phyloP scores from a whole-genome alignment of 2,329 filamentous ascomycete species.

The Alternaria solani region DNA sequence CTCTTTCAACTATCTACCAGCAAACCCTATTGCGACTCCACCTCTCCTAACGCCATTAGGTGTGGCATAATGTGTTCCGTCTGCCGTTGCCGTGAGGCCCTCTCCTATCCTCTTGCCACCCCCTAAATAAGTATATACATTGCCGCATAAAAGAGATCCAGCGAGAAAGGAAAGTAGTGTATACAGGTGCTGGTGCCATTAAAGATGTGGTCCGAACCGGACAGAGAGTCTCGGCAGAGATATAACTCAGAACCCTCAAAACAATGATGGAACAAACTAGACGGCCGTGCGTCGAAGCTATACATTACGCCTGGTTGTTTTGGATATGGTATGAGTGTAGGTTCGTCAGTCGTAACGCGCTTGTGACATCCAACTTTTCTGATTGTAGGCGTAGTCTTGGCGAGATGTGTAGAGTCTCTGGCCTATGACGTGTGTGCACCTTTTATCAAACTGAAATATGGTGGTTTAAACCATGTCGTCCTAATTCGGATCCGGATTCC shows the following conservation, averaged over 20 bases:
- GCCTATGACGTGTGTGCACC: not conserved
- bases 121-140: constrained; percentile 34
- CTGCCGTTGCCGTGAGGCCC: constrained; percentile 10
- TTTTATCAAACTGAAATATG: not conserved
- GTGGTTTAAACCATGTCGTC: not conserved
- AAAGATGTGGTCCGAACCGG: constrained; percentile 22
- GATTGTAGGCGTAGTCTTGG: constrained; percentile 17
- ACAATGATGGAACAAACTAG: constrained; percentile 14
- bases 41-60: constrained; percentile 16
- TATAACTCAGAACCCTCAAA: not conserved
- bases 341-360: constrained; percentile 42
- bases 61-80: constrained; percentile 6
- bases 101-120: constrained; percentile 4
- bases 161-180: constrained; percentile 27
- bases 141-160: constrained; percentile 29
- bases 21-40: constrained; percentile 1
- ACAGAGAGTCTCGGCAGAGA: constrained; percentile 4
- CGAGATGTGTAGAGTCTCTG: constrained; percentile 1
- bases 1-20: constrained; percentile 15
- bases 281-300: constrained; percentile 33
- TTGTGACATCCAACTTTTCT: constrained; percentile 26
- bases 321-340: constrained; percentile 20
- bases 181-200: constrained; percentile 33
- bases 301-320: constrained; percentile 26
- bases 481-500: constrained; percentile 43